phyloP scores from a whole-genome alignment of 805 yeast genomes.

The Schwanniomyces polymorphus region DNA sequence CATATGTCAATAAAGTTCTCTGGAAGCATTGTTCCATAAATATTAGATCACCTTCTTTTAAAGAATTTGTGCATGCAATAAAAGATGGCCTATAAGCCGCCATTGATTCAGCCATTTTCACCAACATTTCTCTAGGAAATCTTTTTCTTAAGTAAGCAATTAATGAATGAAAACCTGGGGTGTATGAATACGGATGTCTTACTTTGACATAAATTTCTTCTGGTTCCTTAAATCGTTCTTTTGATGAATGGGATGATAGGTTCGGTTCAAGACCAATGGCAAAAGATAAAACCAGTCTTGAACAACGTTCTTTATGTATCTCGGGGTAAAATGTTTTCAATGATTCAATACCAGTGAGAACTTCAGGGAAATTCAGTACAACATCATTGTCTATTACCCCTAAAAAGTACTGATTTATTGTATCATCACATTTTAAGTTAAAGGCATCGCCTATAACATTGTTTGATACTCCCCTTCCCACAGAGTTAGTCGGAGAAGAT shows the following conservation, averaged over 20 bases:
- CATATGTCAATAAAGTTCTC: conserved; percentile 85
- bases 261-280: conserved; percentile 46
- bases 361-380: conserved; percentile 57
- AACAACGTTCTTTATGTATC: conserved; percentile 35
- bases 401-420: conserved; percentile 67
- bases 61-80: conserved; percentile 85
- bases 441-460: conserved; percentile 13
- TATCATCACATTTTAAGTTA: conserved; percentile 51
- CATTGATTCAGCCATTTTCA: conserved; percentile 82
- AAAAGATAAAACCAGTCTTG: conserved; percentile 46
- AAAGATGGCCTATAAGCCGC: conserved; percentile 91
- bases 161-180: conserved; percentile 85
- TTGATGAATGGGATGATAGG: conserved; percentile 22
- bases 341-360: conserved; percentile 44
- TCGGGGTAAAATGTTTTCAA: conserved; percentile 42
- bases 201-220: conserved; percentile 79
- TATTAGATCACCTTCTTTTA: conserved; percentile 87
- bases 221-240: conserved; percentile 51
- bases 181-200: conserved; percentile 77
- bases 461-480: neutral
- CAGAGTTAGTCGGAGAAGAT: conserved; percentile 11
- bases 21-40: conserved; percentile 97
- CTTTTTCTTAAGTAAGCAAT: conserved; percentile 71
- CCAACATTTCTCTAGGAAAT: conserved; percentile 67
- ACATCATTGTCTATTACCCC: conserved; percentile 50